phyloP scores from a whole-genome alignment of 2,329 filamentous ascomycete genomes.

The Fusarium brachygibbosum region DNA sequence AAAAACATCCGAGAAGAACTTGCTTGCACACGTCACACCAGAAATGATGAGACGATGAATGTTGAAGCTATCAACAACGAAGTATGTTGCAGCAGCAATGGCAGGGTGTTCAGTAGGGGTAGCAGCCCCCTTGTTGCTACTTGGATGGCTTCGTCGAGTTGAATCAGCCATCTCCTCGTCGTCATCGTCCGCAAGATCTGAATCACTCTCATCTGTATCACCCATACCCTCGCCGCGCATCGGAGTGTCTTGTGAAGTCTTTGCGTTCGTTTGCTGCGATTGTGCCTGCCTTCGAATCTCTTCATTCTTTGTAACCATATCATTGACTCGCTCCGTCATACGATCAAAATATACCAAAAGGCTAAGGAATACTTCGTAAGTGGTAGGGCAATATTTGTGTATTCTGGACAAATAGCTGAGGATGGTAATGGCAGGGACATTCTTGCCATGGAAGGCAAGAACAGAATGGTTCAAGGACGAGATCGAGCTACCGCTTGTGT shows the following conservation, averaged over 20 bases:
- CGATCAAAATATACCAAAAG: constrained; percentile 97
- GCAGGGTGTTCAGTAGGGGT: constrained; percentile 44
- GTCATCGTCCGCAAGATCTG: constrained; percentile 65
- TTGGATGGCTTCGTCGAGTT: constrained; percentile 43
- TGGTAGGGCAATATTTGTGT: constrained; percentile 98
- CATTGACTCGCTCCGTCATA: constrained; percentile 97
- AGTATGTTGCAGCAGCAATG: constrained; percentile 67
- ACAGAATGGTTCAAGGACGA: constrained; percentile 75
- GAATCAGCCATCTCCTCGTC: constrained; percentile 54
- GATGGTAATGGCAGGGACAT: constrained; percentile 96
- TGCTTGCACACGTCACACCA: constrained; percentile 97
- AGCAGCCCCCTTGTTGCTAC: constrained; percentile 42
- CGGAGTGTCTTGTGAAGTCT: constrained; percentile 47
- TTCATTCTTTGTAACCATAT: constrained; percentile 78
- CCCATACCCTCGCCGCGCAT: constrained; percentile 49
- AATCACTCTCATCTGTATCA: constrained; percentile 62
- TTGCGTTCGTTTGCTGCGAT: constrained; percentile 21
- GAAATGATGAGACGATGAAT: constrained; percentile 97
- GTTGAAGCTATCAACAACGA: constrained; percentile 99
- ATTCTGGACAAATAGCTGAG: constrained; percentile 95
- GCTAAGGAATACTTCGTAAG: constrained; percentile 97
- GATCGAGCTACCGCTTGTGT: constrained; percentile 66
- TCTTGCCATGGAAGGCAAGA: constrained; percentile 97
- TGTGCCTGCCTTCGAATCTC: constrained; percentile 58
- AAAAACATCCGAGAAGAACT: constrained; percentile 99